phyloP scores from a whole-genome alignment of 1,284 basidiomycete genomes.

The Naganishia sp. region DNA sequence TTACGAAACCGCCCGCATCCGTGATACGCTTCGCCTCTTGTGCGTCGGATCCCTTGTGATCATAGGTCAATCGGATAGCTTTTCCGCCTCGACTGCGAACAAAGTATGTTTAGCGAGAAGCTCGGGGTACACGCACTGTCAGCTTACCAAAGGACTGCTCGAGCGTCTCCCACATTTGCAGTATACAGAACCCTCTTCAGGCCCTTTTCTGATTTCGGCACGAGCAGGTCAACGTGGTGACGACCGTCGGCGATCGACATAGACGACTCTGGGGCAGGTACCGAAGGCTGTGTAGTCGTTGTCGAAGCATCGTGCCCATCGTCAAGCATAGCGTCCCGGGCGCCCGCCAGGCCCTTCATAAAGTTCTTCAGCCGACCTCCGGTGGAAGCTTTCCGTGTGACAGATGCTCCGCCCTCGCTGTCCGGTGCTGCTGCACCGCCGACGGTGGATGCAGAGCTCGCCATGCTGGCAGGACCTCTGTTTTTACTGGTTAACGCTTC shows the following conservation, averaged over 20 bases:
- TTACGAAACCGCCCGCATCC: conserved; percentile 96
- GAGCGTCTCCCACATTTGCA: conserved; percentile 80
- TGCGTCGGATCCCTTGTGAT: conserved; percentile 96
- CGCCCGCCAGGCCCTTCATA: conserved; percentile 48
- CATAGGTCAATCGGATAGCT: conserved; percentile 92
- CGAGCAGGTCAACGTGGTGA: conserved; percentile 48
- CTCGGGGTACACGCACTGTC: no score
- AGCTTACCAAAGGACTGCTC: conserved; percentile 55
- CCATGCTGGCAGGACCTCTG: conserved; percentile 15
- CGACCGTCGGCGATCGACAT: conserved; percentile 42
- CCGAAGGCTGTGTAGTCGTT: conserved; percentile 19
- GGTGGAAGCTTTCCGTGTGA: conserved; percentile 25
- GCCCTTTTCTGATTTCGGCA: conserved; percentile 41
- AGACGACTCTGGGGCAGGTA: conserved; percentile 19
- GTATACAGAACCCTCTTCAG: conserved; percentile 82
- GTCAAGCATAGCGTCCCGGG: conserved; percentile 17
- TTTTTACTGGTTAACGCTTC: conserved; percentile 37
- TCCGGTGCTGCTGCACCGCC: conserved; percentile 10
- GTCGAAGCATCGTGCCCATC: conserved; percentile 3
- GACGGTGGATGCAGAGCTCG: conserved; percentile 2
- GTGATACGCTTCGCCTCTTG: conserved; percentile 97
- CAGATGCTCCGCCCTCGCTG: conserved; percentile 21
- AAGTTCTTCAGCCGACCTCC: conserved; percentile 46
- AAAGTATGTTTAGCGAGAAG: background rate
- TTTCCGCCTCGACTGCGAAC: conserved; percentile 70